These are phyloP conservation scores for Euphorbia pulcherrima DNA, from an alignment of 345 rosid species.

Conservation along the genomic window DNA sequence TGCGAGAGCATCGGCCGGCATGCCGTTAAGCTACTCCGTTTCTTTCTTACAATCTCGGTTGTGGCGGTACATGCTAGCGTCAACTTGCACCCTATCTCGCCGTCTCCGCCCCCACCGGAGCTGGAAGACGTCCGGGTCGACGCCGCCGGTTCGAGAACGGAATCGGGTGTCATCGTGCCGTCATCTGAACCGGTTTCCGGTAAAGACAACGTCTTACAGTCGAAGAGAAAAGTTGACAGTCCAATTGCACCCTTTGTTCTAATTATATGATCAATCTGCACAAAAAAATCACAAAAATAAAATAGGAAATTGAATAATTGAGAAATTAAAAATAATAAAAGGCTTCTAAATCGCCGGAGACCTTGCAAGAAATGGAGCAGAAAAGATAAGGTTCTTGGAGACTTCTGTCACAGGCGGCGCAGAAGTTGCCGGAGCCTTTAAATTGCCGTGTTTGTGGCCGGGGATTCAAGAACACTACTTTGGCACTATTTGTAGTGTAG, in stretches of 20 bases:
- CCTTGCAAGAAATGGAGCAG: conserved; percentile 95
- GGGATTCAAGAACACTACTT: conserved; percentile 79
- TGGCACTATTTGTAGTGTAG: conserved; percentile 71
- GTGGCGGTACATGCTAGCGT: conserved; percentile 61
- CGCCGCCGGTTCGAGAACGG: conserved; percentile 56
- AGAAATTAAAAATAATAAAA: background rate
- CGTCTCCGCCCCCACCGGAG: conserved; percentile 51
- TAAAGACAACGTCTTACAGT: conserved; percentile 59
- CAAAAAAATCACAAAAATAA: conserved; percentile 9
- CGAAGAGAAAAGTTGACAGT: conserved; percentile 52
- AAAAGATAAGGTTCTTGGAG: conserved; percentile 65
- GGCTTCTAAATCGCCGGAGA: conserved; percentile 27
- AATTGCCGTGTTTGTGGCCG: conserved; percentile 63
- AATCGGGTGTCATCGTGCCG: conserved; percentile 49
- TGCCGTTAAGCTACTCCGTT: conserved; percentile 62
- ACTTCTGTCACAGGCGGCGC: conserved; percentile 63
- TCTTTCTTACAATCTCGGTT: conserved; percentile 67
- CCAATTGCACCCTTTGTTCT: conserved; percentile 43
- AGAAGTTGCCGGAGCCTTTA: conserved; percentile 63
- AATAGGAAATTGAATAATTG: conserved; percentile 11
- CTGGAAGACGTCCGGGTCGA: conserved; percentile 58
- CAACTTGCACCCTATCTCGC: conserved; percentile 42
- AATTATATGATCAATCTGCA: conserved; percentile 54
- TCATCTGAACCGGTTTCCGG: conserved; percentile 51
- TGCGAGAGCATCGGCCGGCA: conserved; percentile 45